Conservation (phyloP, 2,329 filamentous ascomycete genomes). For the Fusarium longipes region DNA sequence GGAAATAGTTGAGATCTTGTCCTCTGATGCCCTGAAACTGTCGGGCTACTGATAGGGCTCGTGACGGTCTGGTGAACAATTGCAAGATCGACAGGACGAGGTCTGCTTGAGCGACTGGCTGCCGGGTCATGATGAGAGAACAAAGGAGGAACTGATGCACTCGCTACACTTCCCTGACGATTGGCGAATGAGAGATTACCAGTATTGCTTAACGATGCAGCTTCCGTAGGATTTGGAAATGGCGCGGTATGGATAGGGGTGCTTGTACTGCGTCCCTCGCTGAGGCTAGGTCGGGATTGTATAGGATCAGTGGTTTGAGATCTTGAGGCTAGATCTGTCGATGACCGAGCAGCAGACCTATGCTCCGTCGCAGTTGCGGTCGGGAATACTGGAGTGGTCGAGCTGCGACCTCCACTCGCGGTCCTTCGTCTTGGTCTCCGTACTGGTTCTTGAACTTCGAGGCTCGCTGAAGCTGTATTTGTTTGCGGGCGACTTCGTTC, state of each 20-base stretch:
- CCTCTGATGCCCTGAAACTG: slow-evolving; percentile 53
- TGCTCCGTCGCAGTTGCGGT: slow-evolving; percentile 56
- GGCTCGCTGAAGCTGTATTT: slow-evolving; percentile 42
- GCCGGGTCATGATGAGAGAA: slow-evolving; percentile 38
- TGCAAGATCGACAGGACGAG: slow-evolving; percentile 56
- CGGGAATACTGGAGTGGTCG: slow-evolving; percentile 60
- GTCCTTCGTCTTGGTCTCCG: slow-evolving; percentile 59
- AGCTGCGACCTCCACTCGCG: slow-evolving; percentile 65
- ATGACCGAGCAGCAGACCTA: slow-evolving; percentile 68
- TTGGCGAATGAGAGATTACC: slow-evolving; percentile 54
- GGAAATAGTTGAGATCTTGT: slow-evolving; percentile 64
- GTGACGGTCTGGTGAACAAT: slow-evolving; percentile 50
- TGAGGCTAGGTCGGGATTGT: slow-evolving; percentile 54
- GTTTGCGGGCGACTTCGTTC: slow-evolving; percentile 64
- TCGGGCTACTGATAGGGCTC: slow-evolving; percentile 50
- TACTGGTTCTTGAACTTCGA: slow-evolving; percentile 49
- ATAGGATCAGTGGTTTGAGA: slow-evolving; percentile 55
- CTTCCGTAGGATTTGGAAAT: slow-evolving; percentile 40
- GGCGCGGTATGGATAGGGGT: slow-evolving; percentile 49
- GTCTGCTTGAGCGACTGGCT: slow-evolving; percentile 38
- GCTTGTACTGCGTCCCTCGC: slow-evolving; percentile 58
- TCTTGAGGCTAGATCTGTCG: slow-evolving; percentile 69
- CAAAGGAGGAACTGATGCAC: slow-evolving; percentile 12
- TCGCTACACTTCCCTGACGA: slow-evolving; percentile 46
- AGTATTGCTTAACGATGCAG: slow-evolving; percentile 25